phyloP scores from a whole-genome alignment of 225 moss, liverwort and hornwort species.

The Asterella californica region DNA sequence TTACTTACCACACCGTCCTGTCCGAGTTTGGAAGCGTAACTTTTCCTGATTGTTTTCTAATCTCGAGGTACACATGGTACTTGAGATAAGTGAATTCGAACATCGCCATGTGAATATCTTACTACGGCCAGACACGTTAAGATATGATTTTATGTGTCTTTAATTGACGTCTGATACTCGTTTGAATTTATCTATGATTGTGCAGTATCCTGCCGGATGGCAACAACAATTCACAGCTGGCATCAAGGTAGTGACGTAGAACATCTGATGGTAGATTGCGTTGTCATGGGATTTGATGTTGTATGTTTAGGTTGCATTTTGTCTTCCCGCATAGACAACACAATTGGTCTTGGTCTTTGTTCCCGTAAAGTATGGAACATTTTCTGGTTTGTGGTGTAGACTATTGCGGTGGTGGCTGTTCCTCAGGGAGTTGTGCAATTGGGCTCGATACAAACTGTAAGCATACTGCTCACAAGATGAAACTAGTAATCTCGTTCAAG shows the following conservation, averaged over 20 bases:
- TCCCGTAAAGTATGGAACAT: not conserved
- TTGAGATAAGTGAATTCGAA: too few relatives aligned
- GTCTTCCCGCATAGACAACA: not conserved
- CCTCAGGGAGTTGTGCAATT: slow-evolving; percentile 35
- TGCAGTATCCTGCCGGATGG: slow-evolving; percentile 37
- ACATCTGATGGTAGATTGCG: not conserved
- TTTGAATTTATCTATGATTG: too few relatives aligned
- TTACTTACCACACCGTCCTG: too few relatives aligned
- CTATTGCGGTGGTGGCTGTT: slow-evolving; percentile 33
- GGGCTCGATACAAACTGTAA: slow-evolving; percentile 26
- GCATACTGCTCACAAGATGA: not conserved
- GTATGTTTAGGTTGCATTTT: not conserved
- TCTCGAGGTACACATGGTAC: too few relatives aligned
- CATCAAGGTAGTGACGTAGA: slow-evolving; percentile 24
- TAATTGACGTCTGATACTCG: not conserved
- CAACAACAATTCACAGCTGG: slow-evolving; percentile 31
- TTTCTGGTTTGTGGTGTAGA: slow-evolving; percentile 15
- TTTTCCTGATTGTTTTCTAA: too few relatives aligned
- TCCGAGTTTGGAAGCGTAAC: too few relatives aligned
- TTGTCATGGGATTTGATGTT: not conserved
- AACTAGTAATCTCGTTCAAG: not conserved
- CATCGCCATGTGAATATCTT: too few relatives aligned
- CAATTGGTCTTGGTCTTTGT: not conserved
- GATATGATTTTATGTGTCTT: too few relatives aligned
- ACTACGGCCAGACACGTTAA: too few relatives aligned